Percentiles rank a stretch among this genome's conserved stretches.
phyloP scores from a whole-genome alignment of 169 alveolate genomes.

The Eimeria tenella region DNA sequence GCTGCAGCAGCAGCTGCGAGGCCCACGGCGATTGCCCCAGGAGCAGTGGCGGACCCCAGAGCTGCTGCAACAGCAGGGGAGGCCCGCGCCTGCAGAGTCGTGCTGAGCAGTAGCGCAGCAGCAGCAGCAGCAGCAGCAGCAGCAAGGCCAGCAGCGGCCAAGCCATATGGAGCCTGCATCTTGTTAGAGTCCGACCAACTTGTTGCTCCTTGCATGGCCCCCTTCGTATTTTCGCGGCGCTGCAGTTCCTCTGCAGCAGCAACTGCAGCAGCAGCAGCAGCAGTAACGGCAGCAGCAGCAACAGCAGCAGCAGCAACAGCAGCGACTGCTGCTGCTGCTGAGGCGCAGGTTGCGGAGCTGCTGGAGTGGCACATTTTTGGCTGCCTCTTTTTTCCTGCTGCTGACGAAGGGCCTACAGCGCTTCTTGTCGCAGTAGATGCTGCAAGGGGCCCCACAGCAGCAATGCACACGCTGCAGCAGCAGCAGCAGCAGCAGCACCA shows the following conservation, averaged over 20 bases:
- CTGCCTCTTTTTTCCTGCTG: constrained; percentile 50
- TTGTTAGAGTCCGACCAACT: constrained; percentile 38
- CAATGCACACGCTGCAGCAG: constrained; percentile 56
- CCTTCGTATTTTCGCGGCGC: constrained; percentile 29
- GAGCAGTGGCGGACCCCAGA: neutral
- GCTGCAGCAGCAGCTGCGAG: neutral
- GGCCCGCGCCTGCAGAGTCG: constrained; percentile 1
- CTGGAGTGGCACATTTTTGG: constrained; percentile 28
- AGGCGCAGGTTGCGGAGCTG: neutral
- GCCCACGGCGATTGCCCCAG: neutral
- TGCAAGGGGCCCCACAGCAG: constrained; percentile 27
- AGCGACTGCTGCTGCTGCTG: neutral
- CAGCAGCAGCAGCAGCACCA: constrained; percentile 57
- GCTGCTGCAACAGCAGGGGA: constrained; percentile 65
- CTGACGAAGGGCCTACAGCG: constrained; percentile 36
- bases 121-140: constrained; percentile 49
- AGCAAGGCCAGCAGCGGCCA: neutral
- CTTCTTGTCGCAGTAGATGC: constrained; percentile 17
- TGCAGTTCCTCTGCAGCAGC: constrained; percentile 1
- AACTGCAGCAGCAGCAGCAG: constrained; percentile 48
- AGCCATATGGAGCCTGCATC: constrained; percentile 24
- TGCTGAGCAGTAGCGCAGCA: constrained; percentile 40
- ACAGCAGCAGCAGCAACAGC: constrained; percentile 25
- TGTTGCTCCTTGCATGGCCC: constrained; percentile 51
- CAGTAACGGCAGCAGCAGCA: constrained; percentile 22